Evolutionary conservation across 2,329 filamentous ascomycete species (phyloP).

Genomic region (Aspergillus viridinutans): DNA sequence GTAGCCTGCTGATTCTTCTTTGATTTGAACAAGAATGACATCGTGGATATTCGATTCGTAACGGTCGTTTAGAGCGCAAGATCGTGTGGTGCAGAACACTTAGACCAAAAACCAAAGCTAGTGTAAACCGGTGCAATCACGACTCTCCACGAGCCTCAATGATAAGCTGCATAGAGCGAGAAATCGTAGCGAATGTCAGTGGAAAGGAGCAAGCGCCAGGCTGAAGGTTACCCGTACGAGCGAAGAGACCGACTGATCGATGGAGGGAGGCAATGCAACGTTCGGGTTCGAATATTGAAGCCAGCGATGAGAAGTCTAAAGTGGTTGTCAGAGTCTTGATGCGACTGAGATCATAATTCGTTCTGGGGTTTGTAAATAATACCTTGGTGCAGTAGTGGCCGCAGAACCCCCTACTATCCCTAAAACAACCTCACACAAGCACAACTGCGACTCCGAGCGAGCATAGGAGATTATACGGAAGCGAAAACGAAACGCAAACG

Average conservation of each 20-base stretch:
- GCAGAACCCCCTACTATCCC: constrained; percentile 9
- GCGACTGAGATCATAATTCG: not conserved
- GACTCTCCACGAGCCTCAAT: not conserved
- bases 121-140: not conserved
- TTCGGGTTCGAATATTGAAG: not conserved
- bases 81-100: constrained; percentile 6
- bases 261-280: constrained; percentile 5
- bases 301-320: not conserved
- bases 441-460: constrained; percentile 11
- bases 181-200: not conserved
- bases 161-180: not conserved
- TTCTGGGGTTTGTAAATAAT: not conserved
- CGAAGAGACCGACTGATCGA: not conserved
- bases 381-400: not conserved
- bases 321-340: not conserved
- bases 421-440: constrained; percentile 8
- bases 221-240: not conserved
- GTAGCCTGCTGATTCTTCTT: constrained; percentile 65
- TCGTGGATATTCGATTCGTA: constrained; percentile 43
- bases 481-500: constrained; percentile 7
- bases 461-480: constrained; percentile 13
- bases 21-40: constrained; percentile 80
- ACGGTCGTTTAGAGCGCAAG: constrained; percentile 28
- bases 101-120: constrained; percentile 4
- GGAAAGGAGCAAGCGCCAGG: constrained; percentile 13